Evolutionary conservation across 2,329 filamentous ascomycete species (phyloP).

Genomic region (Furcasterigmium sp.): DNA sequence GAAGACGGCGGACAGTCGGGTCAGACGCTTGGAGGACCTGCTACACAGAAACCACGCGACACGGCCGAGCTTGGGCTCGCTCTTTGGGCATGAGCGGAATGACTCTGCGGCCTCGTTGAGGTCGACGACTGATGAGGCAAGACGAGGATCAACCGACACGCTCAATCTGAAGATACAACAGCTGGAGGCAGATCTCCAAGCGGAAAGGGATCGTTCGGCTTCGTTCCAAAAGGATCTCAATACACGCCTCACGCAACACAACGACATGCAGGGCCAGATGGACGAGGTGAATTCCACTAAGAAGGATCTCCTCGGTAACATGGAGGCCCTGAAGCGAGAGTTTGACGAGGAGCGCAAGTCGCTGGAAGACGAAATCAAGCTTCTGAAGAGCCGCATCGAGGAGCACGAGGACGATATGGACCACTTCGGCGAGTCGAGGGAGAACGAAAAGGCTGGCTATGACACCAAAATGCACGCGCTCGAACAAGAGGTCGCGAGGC

Average conservation of each 20-base stretch:
- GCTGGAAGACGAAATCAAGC: conserved; percentile 74
- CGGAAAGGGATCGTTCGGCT: conserved; percentile 64
- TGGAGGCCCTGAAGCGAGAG: conserved; percentile 86
- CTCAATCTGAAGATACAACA: conserved; percentile 46
- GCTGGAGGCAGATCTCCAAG: conserved; percentile 69
- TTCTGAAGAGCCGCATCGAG: conserved; percentile 71
- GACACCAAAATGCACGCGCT: conserved; percentile 65
- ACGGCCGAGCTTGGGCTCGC: conserved; percentile 45
- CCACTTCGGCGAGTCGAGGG: conserved; percentile 72
- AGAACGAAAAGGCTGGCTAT: conserved; percentile 70
- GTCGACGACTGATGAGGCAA: conserved; percentile 40
- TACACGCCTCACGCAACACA: conserved; percentile 49
- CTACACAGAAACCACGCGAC: conserved; percentile 67
- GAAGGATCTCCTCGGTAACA: conserved; percentile 87
- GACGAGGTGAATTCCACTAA: conserved; percentile 90
- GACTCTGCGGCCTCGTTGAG: conserved; percentile 45
- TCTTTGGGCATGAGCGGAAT: conserved; percentile 48
- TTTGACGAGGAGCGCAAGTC: conserved; percentile 81
- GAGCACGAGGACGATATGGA: conserved; percentile 92
- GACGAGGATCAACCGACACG: conserved; percentile 42
- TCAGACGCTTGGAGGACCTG: conserved; percentile 86
- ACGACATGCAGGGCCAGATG: conserved; percentile 61
- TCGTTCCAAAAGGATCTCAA: conserved; percentile 66
- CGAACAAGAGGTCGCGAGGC: conserved; percentile 64
- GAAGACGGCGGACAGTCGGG: conserved; percentile 80